Conservation (phyloP, 352 stramenopile species). For the Globisporangium cederbergense region DNA sequence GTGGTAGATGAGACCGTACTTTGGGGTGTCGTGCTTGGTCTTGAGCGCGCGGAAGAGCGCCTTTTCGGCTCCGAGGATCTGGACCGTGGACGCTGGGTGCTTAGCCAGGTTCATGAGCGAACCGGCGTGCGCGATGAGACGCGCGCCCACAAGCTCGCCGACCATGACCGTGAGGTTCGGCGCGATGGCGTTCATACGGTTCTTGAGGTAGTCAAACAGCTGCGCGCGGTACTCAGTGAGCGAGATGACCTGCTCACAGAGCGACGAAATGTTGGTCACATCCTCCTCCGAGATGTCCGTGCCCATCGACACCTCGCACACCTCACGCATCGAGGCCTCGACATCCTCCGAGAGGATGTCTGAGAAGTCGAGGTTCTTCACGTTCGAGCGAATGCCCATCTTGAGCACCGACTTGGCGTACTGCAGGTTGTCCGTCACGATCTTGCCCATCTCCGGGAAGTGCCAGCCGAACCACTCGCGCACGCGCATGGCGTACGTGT, state of each 20-base stretch:
- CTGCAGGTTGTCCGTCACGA: slow-evolving; percentile 98
- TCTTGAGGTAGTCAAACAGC: slow-evolving; percentile 99
- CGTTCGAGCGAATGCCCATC: slow-evolving; percentile 92
- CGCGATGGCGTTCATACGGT: slow-evolving; percentile 99
- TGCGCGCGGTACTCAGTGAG: slow-evolving; percentile 91
- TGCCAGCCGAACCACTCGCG: slow-evolving; percentile 99
- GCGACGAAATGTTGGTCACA: slow-evolving; percentile 94
- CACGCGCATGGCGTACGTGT: slow-evolving; percentile 99
- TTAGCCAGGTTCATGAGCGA: slow-evolving; percentile 99
- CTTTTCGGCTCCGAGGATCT: slow-evolving; percentile 99
- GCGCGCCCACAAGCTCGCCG: slow-evolving; percentile 97
- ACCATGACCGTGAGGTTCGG: slow-evolving; percentile 99
- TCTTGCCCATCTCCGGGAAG: slow-evolving; percentile 96
- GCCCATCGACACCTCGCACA: slow-evolving; percentile 99
- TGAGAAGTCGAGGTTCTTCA: slow-evolving; percentile 92
- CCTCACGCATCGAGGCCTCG: slow-evolving; percentile 95
- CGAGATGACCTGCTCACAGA: slow-evolving; percentile 91
- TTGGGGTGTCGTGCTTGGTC: slow-evolving; percentile 99
- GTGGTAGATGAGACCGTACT: slow-evolving; percentile 99
- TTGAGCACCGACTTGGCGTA: slow-evolving; percentile 98
- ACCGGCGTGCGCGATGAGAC: slow-evolving; percentile 99
- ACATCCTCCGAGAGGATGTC: slow-evolving; percentile 89
- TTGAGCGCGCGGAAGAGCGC: slow-evolving; percentile 99
- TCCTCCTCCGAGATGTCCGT: slow-evolving; percentile 99
- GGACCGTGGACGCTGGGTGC: slow-evolving; percentile 97